Evolutionary conservation across 2,329 filamentous ascomycete genomes (phyloP), one percentile per base, ranked within the genome.

Genomic region (Chaetomiaceae sp.): DNA sequence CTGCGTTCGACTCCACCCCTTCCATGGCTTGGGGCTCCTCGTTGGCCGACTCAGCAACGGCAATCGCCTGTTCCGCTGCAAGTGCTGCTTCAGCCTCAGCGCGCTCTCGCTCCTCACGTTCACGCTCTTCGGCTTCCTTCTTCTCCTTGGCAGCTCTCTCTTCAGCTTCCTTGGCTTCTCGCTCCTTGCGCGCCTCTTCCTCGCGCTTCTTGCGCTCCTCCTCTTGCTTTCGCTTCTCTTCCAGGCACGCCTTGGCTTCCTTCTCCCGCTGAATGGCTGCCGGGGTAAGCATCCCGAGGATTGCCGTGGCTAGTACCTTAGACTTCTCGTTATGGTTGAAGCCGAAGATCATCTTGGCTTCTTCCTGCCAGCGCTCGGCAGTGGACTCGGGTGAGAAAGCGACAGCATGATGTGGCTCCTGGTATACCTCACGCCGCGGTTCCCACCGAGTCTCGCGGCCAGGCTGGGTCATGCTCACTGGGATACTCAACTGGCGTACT

Each of bases 291-390:
- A 83, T 70, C 39, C 81, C 83, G 35, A 89, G 73, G 21, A 99
- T 78, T 2, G 82, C 78, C 58, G 81, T 85, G 56, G 85, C 70
- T 14, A 95, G 75, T 47, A 81, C 80, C 54, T 79, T 75, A 2
- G 83, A 79, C 63, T 87, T 87, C 43, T 96, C 90, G 3, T 79
- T 65, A 46, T 85, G 79, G 43, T 71, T 75, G 19, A 74, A 70
- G 21, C 87, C 87, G 67, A 93, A 97, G 0, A 97, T 77, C 66
- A 99, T 83, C 56, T 86, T 84, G 8, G 90, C 85, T 67, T 97
- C 95, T 63, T 96, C 89, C 63, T 87, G 82, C 85, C 95, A 99
- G 55, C 93, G 85, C 47, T 79, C 77, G 49, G 78, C 74, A 1
- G 93, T 97, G 8, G 81, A 76, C 33, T 82, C 80, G 8, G 89